Evolutionary conservation across 306 rosid genomes (phyloP).

Genomic region (Citrullus amarus): DNA sequence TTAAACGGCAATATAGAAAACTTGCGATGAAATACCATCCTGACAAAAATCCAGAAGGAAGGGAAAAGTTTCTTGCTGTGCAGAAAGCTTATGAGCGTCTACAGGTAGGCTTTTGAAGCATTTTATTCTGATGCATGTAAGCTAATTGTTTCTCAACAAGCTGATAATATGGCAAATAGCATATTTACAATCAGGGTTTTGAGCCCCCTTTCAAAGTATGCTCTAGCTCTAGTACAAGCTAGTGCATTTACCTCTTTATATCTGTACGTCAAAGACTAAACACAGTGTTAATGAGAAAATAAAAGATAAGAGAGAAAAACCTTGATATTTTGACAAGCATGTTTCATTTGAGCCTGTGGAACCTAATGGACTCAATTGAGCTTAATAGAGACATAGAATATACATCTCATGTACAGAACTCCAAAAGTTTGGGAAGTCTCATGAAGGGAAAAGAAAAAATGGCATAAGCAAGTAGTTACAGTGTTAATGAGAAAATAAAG

Average conservation of each 20-base stretch:
- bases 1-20: conserved; percentile 93
- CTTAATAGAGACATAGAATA: not conserved
- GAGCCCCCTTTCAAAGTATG: not conserved
- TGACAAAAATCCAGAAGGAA: conserved; percentile 98
- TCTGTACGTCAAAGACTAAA: not conserved
- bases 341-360: not conserved
- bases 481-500: not conserved
- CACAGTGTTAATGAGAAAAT: not conserved
- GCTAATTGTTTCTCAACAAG: not conserved
- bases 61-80: conserved; percentile 90
- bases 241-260: not conserved
- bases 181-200: not conserved
- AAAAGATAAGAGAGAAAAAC: not conserved
- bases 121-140: not conserved
- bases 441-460: not conserved
- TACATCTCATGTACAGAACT: not conserved
- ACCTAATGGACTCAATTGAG: not conserved
- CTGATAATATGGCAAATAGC: not conserved
- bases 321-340: not conserved
- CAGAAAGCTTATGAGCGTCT: conserved; percentile 99
- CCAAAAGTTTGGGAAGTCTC: not conserved
- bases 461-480: not conserved
- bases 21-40: conserved; percentile 99
- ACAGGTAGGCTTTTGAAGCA: conserved; percentile 46
- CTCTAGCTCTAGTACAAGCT: not conserved